Evolutionary conservation across 2,329 filamentous ascomycete genomes (phyloP), one percentile per base, ranked within the genome.

Genomic region (Paraconiothyrium sp.): DNA sequence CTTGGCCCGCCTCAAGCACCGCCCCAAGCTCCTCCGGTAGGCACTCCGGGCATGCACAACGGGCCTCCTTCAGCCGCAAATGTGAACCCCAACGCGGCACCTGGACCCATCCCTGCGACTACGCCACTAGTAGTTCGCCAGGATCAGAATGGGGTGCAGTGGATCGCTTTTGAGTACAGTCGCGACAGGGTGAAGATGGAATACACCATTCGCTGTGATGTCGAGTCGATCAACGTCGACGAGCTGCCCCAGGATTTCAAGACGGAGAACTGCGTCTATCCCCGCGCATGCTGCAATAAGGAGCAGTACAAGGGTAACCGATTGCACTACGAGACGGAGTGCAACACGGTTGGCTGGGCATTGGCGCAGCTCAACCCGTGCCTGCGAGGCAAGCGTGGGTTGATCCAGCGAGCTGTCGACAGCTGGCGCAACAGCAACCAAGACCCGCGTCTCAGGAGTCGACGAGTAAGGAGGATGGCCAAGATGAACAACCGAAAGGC

Each of bases 401-500:
- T 99, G 62, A 99, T 99, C 70, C 95, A 99, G 83, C 88, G 95
- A 67, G 95, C 95, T 1, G 95, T 99, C 48, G 95, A 99, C 80
- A 97, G 94, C 83, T 98, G 95, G 95, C 88, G 95, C 65, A 99
- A 99, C 83, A 98, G 94, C 86, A 98, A 98, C 81, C 93, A 97
- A 82, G 95, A 99, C 73, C 92, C 93, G 54, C 88, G 94, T 69
- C 84, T 98, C 75, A 89, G 95, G 76, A 98, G 94, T 80, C 87
- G 95, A 78, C 87, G 95, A 71, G 95, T 99, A 60, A 89, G 95
- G 68, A 89, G 95, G 68, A 95, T 97, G 92, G 94, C 94, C 59
- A 99, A 99, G 85, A 92, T 97, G 82, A 95, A 90, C 81, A 94
- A 88, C 74, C 89, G 94, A 76, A 94, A 95, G 81, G 85, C 88